Conservation (phyloP, 2,329 filamentous ascomycete species). For the Curvularia lunata region DNA sequence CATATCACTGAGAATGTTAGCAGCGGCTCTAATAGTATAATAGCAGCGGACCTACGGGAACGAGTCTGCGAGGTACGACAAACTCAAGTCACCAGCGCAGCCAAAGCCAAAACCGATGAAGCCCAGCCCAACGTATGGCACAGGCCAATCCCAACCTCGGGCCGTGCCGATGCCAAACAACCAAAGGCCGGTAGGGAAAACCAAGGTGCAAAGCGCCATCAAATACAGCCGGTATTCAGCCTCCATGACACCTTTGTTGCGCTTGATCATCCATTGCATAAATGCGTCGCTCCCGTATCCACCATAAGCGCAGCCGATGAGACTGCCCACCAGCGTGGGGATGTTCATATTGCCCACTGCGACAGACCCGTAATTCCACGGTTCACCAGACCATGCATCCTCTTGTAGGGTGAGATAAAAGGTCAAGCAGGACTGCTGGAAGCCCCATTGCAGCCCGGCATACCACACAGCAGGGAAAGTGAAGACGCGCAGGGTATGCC, state of each 20-base stretch:
- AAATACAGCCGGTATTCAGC: slow-evolving; percentile 5
- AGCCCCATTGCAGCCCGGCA: slow-evolving; percentile 4
- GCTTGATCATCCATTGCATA: slow-evolving; percentile 3
- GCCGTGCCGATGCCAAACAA: slow-evolving; percentile 3
- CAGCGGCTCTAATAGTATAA: background rate
- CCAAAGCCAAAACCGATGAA: slow-evolving; percentile 5
- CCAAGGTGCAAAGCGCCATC: slow-evolving; percentile 2
- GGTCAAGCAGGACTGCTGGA: slow-evolving; percentile 3
- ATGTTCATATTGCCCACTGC: slow-evolving; percentile 4
- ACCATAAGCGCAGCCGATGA: slow-evolving; percentile 3
- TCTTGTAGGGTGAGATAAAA: slow-evolving; percentile 5
- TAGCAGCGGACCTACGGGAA: slow-evolving; percentile 1
- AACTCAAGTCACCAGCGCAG: slow-evolving; percentile 3
- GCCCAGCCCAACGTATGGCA: slow-evolving; percentile 1
- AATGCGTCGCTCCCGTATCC: slow-evolving; percentile 2
- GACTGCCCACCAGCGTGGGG: slow-evolving; percentile 3
- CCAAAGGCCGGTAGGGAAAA: slow-evolving; percentile 2
- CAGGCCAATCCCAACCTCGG: slow-evolving; percentile 3
- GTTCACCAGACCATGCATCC: background rate
- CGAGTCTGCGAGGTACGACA: slow-evolving; percentile 2
- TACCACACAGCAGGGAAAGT: slow-evolving; percentile 6
- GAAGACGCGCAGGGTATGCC: slow-evolving; percentile 1
- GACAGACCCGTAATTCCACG: slow-evolving; percentile 2
- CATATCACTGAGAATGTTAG: slow-evolving; percentile 1
- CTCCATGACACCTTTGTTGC: slow-evolving; percentile 5